Base-by-base conservation (phyloP, 257 asterid species). In the Coffea canephora region DNA sequence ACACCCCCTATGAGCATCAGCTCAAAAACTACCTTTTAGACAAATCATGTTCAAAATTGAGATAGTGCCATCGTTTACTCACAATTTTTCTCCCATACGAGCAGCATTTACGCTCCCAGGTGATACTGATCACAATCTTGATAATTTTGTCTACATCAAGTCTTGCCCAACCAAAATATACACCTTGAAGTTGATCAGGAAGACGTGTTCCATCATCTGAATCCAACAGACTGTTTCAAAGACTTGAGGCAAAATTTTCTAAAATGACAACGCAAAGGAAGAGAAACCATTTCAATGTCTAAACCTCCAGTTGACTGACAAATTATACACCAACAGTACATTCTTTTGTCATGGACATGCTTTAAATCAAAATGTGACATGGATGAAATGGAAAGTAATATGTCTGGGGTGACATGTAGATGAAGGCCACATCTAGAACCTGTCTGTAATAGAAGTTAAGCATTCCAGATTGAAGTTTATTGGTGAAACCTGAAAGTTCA, bases 101-200 rank as follows among this genome's bases (percentile, higher is more conserved):
- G 75, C 86, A 71, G 73, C 82, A 71, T 55, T 74, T 82, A 72
- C 84, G n/a, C 82, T 81, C 87, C 96, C 96, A 92, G 68, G 93
- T 93, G 39, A 87, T 27, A 87, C 91, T 86, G 82, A 87, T 80
- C 76, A 91, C 90, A 76, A 92, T 86, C 89, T 92, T 94, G 36
- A 70, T 76, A 80, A 84, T 83, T 82, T 86, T 76, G 49, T 82
- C 73, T 0, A 69, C 87, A 21, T 91, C 89, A 76, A 77, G 61
- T 85, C 88, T 89, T 74, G 84, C 97, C 98, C 98, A 92, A 54
- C 98, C 98, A 77, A 92, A 82, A 85, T 83, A 86, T 74, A 90
- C 88, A 70, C 97, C 98, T 89, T 88, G 90, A 76, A 89, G 84
- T 90, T 92, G 97, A 86, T 85, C 86, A 23, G 97, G 93, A 78